Evolutionary conservation across 768 basidiomycete genomes (phyloP).

Genomic region (Lentinula detonsa): DNA sequence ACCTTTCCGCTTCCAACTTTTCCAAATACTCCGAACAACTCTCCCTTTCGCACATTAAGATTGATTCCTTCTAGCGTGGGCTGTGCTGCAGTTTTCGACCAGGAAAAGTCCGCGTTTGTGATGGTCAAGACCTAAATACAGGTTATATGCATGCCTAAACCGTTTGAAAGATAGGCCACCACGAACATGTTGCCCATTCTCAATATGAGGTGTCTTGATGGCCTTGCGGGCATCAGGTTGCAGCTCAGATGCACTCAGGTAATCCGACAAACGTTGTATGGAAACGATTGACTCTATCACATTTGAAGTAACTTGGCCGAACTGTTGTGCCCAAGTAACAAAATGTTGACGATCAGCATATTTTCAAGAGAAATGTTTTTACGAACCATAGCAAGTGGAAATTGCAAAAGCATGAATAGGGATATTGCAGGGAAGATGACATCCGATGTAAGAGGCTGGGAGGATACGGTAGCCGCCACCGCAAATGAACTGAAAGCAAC

Average conservation of each 20-base stretch:
- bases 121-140: conserved; percentile 55
- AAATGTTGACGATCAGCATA: background rate
- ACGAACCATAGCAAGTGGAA: conserved; percentile 78
- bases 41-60: conserved; percentile 72
- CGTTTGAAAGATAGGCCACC: background rate
- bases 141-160: background rate
- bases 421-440: conserved; percentile 96
- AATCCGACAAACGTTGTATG: conserved; percentile 68
- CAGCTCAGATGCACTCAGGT: conserved; percentile 74
- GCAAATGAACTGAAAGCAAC: conserved; percentile 84
- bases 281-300: conserved; percentile 87
- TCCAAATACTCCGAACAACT: conserved; percentile 80
- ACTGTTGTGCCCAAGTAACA: conserved; percentile 27
- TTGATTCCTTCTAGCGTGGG: conserved; percentile 77
- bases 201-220: conserved; percentile 32
- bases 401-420: conserved; percentile 80
- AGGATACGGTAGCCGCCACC: conserved; percentile 54
- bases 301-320: conserved; percentile 68
- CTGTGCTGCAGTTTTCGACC: conserved; percentile 51
- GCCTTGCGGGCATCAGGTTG: conserved; percentile 70
- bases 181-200: conserved; percentile 54
- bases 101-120: conserved; percentile 73
- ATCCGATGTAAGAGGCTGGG: conserved; percentile 76
- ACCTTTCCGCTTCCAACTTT: conserved; percentile 92
- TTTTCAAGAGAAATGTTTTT: background rate